Evolutionary conservation across 2,329 filamentous ascomycete species (phyloP).

Genomic region (Microsporum canis): DNA sequence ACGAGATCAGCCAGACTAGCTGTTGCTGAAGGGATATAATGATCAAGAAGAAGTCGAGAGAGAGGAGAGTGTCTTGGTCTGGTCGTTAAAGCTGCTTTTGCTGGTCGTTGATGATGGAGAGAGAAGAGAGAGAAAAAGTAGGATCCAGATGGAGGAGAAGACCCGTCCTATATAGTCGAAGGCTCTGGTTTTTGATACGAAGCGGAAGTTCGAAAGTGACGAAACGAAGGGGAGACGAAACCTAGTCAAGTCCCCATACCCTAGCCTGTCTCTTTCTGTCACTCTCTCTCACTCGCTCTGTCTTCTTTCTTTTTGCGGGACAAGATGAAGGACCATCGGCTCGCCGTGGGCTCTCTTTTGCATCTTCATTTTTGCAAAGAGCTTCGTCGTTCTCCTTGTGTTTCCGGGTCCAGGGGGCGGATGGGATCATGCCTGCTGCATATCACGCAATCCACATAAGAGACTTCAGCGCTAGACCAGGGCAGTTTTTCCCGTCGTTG

Average conservation of each 20-base stretch:
- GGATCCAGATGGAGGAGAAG: slow-evolving; percentile 19
- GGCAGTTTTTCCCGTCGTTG: not conserved
- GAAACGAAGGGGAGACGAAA: not conserved
- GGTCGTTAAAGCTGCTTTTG: slow-evolving; percentile 6
- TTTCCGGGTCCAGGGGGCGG: slow-evolving; percentile 5
- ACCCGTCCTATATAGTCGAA: slow-evolving; percentile 25
- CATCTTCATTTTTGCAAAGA: not conserved
- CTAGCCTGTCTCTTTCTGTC: not conserved
- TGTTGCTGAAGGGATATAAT: slow-evolving; percentile 4
- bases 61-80: slow-evolving; percentile 9
- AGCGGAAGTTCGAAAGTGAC: not conserved
- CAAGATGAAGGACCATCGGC: slow-evolving; percentile 3
- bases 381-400: not conserved
- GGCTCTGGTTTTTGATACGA: not conserved
- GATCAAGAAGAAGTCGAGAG: slow-evolving; percentile 8
- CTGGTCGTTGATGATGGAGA: slow-evolving; percentile 16
- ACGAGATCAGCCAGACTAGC: slow-evolving; percentile 5
- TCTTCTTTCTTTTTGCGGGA: not conserved
- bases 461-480: not conserved
- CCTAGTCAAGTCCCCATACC: not conserved
- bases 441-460: slow-evolving; percentile 30
- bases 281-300: not conserved
- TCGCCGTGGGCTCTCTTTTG: not conserved
- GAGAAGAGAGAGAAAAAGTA: slow-evolving; percentile 10
- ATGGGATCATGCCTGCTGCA: slow-evolving; percentile 22